Conservation (phyloP, 768 basidiomycete species). For the Lentinula aciculospora region DNA sequence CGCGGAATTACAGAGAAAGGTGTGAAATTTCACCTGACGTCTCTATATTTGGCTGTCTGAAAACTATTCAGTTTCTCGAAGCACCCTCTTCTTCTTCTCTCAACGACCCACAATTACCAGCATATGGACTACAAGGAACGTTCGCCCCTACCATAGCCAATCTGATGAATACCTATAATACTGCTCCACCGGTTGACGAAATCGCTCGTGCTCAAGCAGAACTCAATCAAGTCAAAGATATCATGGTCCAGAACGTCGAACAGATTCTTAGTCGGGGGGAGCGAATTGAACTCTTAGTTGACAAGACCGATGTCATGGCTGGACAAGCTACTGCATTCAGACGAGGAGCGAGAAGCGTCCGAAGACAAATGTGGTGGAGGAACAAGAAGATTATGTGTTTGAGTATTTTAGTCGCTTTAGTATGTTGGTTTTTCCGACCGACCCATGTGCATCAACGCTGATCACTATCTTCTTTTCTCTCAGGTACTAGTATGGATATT, state of each 20-base stretch:
- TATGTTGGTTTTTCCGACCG: conserved; percentile 25
- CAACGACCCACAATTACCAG: conserved; percentile 42
- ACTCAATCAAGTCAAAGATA: conserved; percentile 86
- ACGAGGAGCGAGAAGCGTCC: conserved; percentile 76
- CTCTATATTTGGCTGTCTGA: conserved; percentile 4
- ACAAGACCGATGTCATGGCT: conserved; percentile 95
- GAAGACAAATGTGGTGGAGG: conserved; percentile 89
- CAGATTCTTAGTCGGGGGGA: conserved; percentile 93
- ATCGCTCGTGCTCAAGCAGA: conserved; percentile 87
- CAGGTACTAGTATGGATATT: conserved; percentile 52
- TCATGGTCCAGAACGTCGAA: conserved; percentile 99
- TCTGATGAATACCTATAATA: conserved; percentile 86
- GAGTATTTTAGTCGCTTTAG: conserved; percentile 64
- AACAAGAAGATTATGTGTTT: conserved; percentile 67
- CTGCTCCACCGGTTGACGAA: conserved; percentile 82
- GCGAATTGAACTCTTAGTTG: conserved; percentile 90
- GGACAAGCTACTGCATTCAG: conserved; percentile 92
- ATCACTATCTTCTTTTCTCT: background rate
- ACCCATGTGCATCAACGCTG: background rate
- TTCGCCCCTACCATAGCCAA: conserved; percentile 66
- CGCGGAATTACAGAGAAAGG: conserved; percentile 77
- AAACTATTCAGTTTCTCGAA: conserved; percentile 43
- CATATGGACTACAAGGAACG: conserved; percentile 64
- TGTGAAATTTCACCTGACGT: conserved; percentile 14
- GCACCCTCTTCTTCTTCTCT: conserved; percentile 62